A percentile compares a stretch with the other conserved stretches of the same genome.
Evolutionary conservation across 116 monocot species (phyloP).

Genomic region (Phalaenopsis hybrid): DNA sequence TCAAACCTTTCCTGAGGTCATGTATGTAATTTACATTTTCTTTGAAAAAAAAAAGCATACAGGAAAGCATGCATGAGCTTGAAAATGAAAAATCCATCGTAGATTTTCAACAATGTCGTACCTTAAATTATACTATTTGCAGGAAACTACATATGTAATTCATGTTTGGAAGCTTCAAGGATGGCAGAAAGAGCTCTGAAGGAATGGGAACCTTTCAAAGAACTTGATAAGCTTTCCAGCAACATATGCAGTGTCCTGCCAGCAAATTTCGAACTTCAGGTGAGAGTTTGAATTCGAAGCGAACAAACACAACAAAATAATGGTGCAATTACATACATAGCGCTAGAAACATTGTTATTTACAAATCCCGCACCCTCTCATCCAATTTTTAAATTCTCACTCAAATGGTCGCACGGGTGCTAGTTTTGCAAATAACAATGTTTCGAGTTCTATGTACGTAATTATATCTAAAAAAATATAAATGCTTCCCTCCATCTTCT

Average conservation of each 20-base stretch:
- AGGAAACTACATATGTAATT: conserved; percentile 6
- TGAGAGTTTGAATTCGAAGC: neutral
- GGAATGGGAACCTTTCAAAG: neutral
- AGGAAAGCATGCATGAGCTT: neutral
- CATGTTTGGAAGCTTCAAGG: conserved; percentile 13
- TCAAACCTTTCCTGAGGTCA: neutral
- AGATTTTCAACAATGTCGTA: neutral
- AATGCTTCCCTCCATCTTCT: neutral
- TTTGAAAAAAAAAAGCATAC: neutral
- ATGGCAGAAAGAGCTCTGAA: conserved; percentile 6
- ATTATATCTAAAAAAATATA: too few relatives aligned
- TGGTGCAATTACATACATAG: too few relatives aligned
- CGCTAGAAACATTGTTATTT: too few relatives aligned
- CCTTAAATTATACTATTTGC: neutral
- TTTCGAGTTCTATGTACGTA: too few relatives aligned
- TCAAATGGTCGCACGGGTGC: too few relatives aligned
- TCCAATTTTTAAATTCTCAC: too few relatives aligned
- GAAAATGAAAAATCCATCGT: neutral
- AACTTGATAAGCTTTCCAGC: conserved; percentile 1
- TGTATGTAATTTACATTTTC: neutral
- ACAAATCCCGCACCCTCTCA: too few relatives aligned
- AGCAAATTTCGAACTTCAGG: conserved; percentile 7
- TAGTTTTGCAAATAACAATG: too few relatives aligned
- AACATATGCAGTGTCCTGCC: conserved; percentile 15
- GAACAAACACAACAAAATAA: too few relatives aligned